These are phyloP conservation scores for Obelidium mucronatum DNA, from an alignment of 192 early-diverging fungal genomes.

Conservation along the genomic window DNA sequence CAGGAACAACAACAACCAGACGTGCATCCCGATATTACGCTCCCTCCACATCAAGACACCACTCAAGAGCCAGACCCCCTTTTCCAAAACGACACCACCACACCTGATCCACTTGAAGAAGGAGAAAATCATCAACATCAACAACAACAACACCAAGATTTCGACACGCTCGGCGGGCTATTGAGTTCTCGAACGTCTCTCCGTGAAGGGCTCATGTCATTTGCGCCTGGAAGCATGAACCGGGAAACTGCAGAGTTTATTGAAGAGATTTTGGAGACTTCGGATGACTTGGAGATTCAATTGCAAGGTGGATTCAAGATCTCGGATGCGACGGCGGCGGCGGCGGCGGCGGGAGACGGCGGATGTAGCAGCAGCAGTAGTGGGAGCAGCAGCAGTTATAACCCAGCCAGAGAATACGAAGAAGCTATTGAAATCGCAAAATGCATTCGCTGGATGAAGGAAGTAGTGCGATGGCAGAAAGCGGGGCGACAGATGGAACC, in stretches of 20 bases:
- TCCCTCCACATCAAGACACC: neutral
- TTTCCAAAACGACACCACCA: too few relatives aligned
- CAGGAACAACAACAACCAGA: too few relatives aligned
- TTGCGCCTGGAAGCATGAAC: conserved; percentile 47
- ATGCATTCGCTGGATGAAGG: conserved; percentile 46
- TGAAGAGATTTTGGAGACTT: conserved; percentile 23
- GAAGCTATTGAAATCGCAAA: conserved; percentile 37
- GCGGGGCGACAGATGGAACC: conserved; percentile 50
- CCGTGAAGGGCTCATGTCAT: conserved; percentile 38
- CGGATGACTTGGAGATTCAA: conserved; percentile 1
- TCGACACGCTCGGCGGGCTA: conserved; percentile 27
- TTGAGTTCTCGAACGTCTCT: conserved; percentile 25
- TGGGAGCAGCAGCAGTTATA: neutral
- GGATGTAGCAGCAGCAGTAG: too few relatives aligned
- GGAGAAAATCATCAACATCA: too few relatives aligned
- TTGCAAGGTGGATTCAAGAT: too few relatives aligned
- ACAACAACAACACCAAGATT: neutral
- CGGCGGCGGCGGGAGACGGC: neutral
- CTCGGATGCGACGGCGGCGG: neutral
- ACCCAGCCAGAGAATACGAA: neutral
- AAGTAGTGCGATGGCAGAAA: conserved; percentile 46
- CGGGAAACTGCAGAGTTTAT: conserved; percentile 51
- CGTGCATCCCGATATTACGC: neutral
- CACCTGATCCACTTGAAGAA: neutral
- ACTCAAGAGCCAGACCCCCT: neutral